A percentile compares a stretch with the other conserved stretches of the same genome.
Evolutionary conservation across 2,329 filamentous ascomycete species (phyloP).

Genomic region (Dactylellina leptospora): DNA sequence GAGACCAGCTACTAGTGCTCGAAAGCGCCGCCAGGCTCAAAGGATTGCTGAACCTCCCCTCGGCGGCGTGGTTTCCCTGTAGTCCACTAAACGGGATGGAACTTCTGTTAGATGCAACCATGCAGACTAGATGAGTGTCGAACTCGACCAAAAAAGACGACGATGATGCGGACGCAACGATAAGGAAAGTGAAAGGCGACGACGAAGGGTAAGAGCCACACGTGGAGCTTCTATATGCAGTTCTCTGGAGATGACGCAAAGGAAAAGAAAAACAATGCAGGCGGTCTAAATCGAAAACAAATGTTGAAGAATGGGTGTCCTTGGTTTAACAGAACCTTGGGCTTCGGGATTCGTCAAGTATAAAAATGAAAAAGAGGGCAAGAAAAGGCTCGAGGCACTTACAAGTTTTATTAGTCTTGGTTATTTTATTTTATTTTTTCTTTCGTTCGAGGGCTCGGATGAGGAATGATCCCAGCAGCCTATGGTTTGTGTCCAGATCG

Average conservation of each 20-base stretch:
- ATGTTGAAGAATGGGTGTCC: constrained; percentile 46
- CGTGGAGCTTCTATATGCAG: constrained; percentile 50
- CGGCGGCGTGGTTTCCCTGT: constrained; percentile 44
- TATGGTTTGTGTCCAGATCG: constrained; percentile 51
- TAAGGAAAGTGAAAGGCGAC: constrained; percentile 24
- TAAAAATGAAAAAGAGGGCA: constrained; percentile 54
- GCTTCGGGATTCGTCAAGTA: constrained; percentile 49
- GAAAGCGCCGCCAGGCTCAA: constrained; percentile 46
- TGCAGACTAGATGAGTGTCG: constrained; percentile 49
- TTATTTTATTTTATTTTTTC: constrained; percentile 45
- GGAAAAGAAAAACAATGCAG: constrained; percentile 49
- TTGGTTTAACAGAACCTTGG: constrained; percentile 45
- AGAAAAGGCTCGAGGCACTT: constrained; percentile 52
- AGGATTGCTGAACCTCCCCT: constrained; percentile 53
- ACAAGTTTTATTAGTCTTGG: constrained; percentile 46
- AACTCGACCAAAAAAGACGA: constrained; percentile 30
- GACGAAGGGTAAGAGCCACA: constrained; percentile 35
- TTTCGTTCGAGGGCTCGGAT: constrained; percentile 51
- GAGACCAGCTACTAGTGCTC: constrained; percentile 49
- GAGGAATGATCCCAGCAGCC: constrained; percentile 50
- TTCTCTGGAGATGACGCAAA: constrained; percentile 52
- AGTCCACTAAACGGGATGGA: constrained; percentile 52
- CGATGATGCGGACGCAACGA: constrained; percentile 18
- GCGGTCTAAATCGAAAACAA: constrained; percentile 49
- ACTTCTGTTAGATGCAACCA: constrained; percentile 53